Percentiles rank a stretch among this genome's conserved stretches.
These are phyloP conservation scores for Leptographium radiaticola DNA, from an alignment of 2,329 filamentous ascomycete species.

Conservation along the genomic window DNA sequence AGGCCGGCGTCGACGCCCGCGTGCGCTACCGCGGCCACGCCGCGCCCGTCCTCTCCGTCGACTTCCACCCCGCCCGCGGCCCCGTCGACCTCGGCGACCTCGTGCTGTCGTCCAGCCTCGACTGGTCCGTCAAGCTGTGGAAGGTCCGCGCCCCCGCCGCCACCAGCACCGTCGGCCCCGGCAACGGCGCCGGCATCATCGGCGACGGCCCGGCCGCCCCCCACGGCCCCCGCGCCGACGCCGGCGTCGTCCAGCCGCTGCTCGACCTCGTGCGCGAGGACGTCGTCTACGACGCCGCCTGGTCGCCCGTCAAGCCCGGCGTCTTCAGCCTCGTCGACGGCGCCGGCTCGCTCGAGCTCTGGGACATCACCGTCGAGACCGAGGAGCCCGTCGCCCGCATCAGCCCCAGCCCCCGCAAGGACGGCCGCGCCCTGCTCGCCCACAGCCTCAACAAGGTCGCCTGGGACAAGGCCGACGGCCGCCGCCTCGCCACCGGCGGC, in stretches of 20 bases:
- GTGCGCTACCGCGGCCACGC: conserved; percentile 83
- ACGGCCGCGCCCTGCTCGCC: conserved; percentile 56
- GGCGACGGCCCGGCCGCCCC: conserved; percentile 15
- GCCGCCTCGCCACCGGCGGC: conserved; percentile 76
- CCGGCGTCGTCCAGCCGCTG: conserved; percentile 53
- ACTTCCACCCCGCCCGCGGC: conserved; percentile 87
- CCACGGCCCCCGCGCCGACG: conserved; percentile 38
- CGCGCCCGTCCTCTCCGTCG: conserved; percentile 88
- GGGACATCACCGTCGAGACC: conserved; percentile 85
- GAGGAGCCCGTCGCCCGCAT: conserved; percentile 83
- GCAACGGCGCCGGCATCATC: conserved; percentile 8
- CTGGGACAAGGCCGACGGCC: conserved; percentile 86
- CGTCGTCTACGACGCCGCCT: conserved; percentile 88
- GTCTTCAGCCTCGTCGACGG: conserved; percentile 94
- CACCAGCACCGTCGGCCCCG: conserved; percentile 41
- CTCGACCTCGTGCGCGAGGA: conserved; percentile 90
- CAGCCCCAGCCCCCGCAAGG: conserved; percentile 53
- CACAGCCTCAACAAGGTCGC: conserved; percentile 88
- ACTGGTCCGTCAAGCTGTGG: conserved; percentile 98
- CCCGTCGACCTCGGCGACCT: conserved; percentile 90
- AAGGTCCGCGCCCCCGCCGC: conserved; percentile 74
- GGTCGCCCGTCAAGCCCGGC: conserved; percentile 88
- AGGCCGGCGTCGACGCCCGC: conserved; percentile 83
- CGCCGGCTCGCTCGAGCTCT: conserved; percentile 81
- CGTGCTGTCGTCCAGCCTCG: conserved; percentile 79